Evolutionary conservation across 345 rosid genomes (phyloP), one percentile per base, ranked within the genome.

Genomic region (Schrenkiella parvula): DNA sequence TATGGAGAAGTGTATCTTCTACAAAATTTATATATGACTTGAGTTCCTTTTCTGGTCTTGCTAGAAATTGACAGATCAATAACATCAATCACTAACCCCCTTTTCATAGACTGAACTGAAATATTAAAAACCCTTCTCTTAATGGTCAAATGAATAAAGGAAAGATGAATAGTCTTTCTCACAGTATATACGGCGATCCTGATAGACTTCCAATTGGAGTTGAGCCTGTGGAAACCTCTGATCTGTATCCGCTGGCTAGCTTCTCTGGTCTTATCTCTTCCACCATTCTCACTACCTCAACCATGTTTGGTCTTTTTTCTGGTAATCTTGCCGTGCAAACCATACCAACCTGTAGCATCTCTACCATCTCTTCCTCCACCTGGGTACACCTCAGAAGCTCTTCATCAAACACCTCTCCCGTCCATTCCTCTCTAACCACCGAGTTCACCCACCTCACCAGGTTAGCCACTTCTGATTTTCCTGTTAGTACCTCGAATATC

Each of bases 401-500:
- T 35, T 87, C 69, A 58, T 95, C 98, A 68, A 92, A 95, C 66
- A 92, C 99, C 76, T 92, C 98, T 17, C 96, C 99, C 0, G 98
- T 90, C 99, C 99, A 95, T 79, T 95, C 99, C 66, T 95, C 99
- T 65, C 98, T 85, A 22, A 95, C 98, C 15, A 92, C 98, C 0
- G 98, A 90, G 80, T 88, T 87, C 74, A 92, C 99, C 97, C 99
- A 92, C 71, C 95, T 80, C 70, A 87, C 98, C 80, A 95, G 78
- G 80, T 88, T 93, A 73, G 84, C 79, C 23, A 83, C 82, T 78
- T 92, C 92, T 11, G 89, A 88, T 0, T 91, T 82, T 21, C 98
- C 97, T 0, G 96, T 95, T 0, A 95, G 90, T 4, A 95, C 89
- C 87, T 92, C 99, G 6, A 95, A 82, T 38, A 95, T 75, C 58